Evolutionary conservation across 306 rosid genomes (phyloP), one percentile per base, ranked within the genome.

Genomic region (Purshia tridentata): DNA sequence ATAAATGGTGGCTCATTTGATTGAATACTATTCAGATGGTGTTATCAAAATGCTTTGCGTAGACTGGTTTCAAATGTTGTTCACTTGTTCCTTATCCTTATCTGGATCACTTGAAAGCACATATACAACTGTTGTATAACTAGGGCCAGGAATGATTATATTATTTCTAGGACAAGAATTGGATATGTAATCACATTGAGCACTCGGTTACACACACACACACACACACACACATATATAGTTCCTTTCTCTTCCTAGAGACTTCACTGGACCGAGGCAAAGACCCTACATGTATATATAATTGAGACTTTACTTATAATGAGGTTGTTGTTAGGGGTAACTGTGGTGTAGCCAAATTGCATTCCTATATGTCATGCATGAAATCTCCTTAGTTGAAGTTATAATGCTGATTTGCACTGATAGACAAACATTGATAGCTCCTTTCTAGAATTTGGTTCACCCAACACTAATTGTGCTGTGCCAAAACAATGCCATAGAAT

Each of bases 51-150:
- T 44, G 47, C 47, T 29, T 29, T 29, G 35, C 2, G 2, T 29
- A 29, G 35, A 29, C 65, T 60, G 65, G 65, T 60, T 60, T 60
- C 65, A 37, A 44, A 4, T 23, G 41, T 8, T 59, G 41, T 59
- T 29, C 4, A 44, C 29, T 8, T 59, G 41, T 59, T 29, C 4
- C 65, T 59, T 6, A 60, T 60, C 18, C 46, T 60, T 37, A 15
- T 60, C 12, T 60, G 3, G 46, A 37, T 60, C 65, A 60, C 65
- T 3, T 60, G 46, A 60, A 35, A 60, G 11, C 39, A 14, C 65
- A 15, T 58, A 6, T 22, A 56, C 8, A 22, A 19, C 22, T 23
- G n/a, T 35, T 29, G 35, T 29, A 29, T 29, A 29, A 0, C 35
- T 29, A 29, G 35, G 35, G 35, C 35, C 35, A 29, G 35, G 35